Percentiles rank a stretch among this genome's conserved stretches.
Evolutionary conservation across 345 rosid genomes (phyloP).

Genomic region (Aquilaria sinensis): DNA sequence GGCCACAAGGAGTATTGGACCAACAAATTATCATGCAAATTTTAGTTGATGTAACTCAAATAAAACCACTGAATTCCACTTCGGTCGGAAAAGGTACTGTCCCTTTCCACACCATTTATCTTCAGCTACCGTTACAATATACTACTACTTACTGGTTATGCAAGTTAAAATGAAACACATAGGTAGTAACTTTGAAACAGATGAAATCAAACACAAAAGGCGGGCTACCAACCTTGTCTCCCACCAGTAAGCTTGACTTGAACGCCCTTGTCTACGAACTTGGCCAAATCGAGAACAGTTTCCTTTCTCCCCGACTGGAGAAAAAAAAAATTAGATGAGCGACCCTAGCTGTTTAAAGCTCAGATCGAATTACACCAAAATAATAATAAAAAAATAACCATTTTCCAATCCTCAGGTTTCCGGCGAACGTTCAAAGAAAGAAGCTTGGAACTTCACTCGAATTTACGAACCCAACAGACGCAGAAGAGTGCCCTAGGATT

Average conservation of each 20-base stretch:
- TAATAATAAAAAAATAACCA: too few relatives aligned
- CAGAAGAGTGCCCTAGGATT: too few relatives aligned
- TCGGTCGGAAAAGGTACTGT: too few relatives aligned
- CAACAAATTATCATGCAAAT: too few relatives aligned
- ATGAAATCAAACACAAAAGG: not conserved
- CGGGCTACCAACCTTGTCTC: conserved; percentile 60
- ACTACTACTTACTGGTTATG: not conserved
- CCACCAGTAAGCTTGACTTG: conserved; percentile 98
- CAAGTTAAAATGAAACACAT: not conserved
- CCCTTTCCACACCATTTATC: too few relatives aligned
- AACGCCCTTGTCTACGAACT: conserved; percentile 97
- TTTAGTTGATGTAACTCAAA: too few relatives aligned
- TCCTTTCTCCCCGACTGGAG: conserved; percentile 89
- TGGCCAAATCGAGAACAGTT: conserved; percentile 92
- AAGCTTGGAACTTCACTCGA: too few relatives aligned
- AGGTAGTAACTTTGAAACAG: not conserved
- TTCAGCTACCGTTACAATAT: not conserved
- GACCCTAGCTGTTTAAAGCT: not conserved
- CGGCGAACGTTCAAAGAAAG: too few relatives aligned
- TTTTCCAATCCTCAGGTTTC: too few relatives aligned
- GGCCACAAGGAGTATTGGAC: not conserved
- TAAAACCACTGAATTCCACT: too few relatives aligned
- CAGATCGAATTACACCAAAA: too few relatives aligned
- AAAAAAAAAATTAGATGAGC: not conserved
- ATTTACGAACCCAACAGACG: too few relatives aligned